Conservation (phyloP, 345 rosid species). For the Balakata baccata region DNA sequence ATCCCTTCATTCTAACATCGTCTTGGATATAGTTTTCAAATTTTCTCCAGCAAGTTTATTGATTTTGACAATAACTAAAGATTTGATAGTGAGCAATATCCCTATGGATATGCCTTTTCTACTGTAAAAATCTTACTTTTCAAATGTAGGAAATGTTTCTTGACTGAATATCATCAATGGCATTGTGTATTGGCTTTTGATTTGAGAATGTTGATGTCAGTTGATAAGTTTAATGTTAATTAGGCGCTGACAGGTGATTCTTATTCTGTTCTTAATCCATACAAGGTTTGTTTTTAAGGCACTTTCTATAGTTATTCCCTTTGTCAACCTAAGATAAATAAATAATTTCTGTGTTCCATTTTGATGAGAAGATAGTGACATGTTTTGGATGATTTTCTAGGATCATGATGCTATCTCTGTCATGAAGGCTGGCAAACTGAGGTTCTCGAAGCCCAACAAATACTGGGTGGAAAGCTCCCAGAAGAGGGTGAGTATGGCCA, state of each 20-base stretch:
- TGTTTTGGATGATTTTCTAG: constrained; percentile 33
- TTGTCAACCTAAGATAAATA: background rate
- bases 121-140: background rate
- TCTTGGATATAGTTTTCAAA: background rate
- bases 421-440: constrained; percentile 68
- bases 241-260: background rate
- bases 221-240: background rate
- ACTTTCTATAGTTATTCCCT: background rate
- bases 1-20: too few species aligned
- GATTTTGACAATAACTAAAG: background rate
- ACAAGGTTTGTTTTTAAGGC: background rate
- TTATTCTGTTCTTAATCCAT: background rate
- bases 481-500: constrained; percentile 56
- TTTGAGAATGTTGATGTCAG: background rate
- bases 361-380: background rate
- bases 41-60: background rate
- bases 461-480: constrained; percentile 81
- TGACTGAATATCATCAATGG: background rate
- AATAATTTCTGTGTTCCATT: background rate
- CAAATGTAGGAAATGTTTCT: background rate
- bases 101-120: background rate
- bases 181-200: background rate
- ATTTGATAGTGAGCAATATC: background rate
- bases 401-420: constrained; percentile 66
- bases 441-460: constrained; percentile 66